Evolutionary conservation across 1,284 basidiomycete species (phyloP), one percentile per base, ranked within the genome.

Genomic region (Ganoderma resinaceum): DNA sequence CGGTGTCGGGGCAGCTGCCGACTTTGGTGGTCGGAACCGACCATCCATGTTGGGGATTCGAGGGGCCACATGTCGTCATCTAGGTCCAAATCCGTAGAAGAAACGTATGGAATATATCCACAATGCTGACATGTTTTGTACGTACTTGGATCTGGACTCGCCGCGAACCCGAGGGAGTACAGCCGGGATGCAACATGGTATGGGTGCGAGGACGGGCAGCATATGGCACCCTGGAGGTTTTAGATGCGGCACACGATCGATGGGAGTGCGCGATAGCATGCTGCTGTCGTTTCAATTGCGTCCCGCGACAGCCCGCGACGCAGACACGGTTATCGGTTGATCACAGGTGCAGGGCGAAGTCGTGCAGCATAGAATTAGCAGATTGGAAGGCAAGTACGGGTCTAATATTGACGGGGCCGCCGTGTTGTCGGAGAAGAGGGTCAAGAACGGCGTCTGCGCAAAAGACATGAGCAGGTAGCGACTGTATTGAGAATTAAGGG

Each of bases 271-370:
- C 31, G n/a, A 42, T 59, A 65, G 69, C 40, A 58, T 64, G 38
- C 53, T 63, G 29, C 23, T 59, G 57, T 67, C 65, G 49, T 63
- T 67, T 64, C 62, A 63, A 66, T 62, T 62, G 61, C 37, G 61
- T 69, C 69, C 69, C 69, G 71, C 69, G 69, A 66, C 37, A 62
- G 65, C 69, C 69, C 71, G 71, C 67, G 69, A 66, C 57, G 69
- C 66, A 69, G 63, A 46, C 60, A 70, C 64, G 69, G 69, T 65
- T 70, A 69, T 70, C 68, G 68, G 66, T 46, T 60, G 63, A 72
- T 72, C 68, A 68, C 59, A 53, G 31, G 53, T 37, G 68, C 33
- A 35, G 66, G 37, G 62, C 18, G 66, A 63, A 68, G 68, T 33
- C 40, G 35, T 57, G 66, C 58, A 40, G 37, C 58, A 12, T 38